These are phyloP conservation scores for Annulohypoxylon moriforme DNA, from an alignment of 495 filamentous ascomycete species.

Conservation along the genomic window DNA sequence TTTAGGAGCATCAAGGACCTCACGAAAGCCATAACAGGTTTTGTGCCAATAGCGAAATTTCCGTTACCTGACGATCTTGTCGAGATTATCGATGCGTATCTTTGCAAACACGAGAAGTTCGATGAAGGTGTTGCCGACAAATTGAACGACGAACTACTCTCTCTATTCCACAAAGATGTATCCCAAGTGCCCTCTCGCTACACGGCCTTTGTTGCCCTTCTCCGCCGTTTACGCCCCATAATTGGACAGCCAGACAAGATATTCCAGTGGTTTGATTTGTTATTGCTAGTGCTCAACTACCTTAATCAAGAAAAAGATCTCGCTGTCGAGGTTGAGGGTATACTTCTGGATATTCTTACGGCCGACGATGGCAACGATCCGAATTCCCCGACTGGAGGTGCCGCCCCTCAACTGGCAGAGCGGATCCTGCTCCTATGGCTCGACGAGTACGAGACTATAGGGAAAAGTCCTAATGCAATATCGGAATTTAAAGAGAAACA, in stretches of 20 bases:
- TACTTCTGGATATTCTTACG: constrained; percentile 67
- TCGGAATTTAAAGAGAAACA: constrained; percentile 67
- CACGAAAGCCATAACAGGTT: constrained; percentile 66
- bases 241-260: constrained; percentile 64
- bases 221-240: constrained; percentile 68
- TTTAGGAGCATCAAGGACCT: constrained; percentile 69
- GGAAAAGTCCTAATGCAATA: constrained; percentile 53
- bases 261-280: constrained; percentile 73
- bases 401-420: constrained; percentile 60
- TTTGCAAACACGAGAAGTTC: constrained; percentile 66
- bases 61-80: constrained; percentile 72
- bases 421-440: constrained; percentile 71
- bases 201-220: constrained; percentile 69
- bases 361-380: constrained; percentile 66
- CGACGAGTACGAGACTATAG: constrained; percentile 59
- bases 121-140: constrained; percentile 70
- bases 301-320: constrained; percentile 68
- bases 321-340: constrained; percentile 66
- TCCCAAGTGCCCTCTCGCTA: constrained; percentile 63
- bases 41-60: constrained; percentile 62
- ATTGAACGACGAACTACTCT: constrained; percentile 73
- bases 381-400: constrained; percentile 51
- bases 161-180: constrained; percentile 68
- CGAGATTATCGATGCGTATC: constrained; percentile 68
- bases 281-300: constrained; percentile 68